Evolutionary conservation across 345 rosid genomes (phyloP).

Genomic region (Arabis hirsuta): DNA sequence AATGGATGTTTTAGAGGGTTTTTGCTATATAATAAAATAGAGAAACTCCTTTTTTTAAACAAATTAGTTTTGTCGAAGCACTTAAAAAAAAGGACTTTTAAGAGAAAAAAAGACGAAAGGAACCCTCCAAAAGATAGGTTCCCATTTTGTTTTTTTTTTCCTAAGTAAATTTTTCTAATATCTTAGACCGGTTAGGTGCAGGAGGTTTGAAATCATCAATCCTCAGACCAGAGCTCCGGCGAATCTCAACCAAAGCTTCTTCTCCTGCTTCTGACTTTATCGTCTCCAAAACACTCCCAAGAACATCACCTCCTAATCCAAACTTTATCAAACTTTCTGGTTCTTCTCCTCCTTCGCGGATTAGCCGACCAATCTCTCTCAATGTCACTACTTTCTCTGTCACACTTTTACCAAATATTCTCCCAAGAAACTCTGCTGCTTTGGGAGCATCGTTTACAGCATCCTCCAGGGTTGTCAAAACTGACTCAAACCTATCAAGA

Average conservation of each 20-base stretch:
- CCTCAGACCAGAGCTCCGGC: constrained; percentile 56
- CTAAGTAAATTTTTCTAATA: constrained; percentile 78
- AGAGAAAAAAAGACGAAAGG: constrained; percentile 27
- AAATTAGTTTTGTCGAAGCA: constrained; percentile 38
- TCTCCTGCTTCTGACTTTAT: constrained; percentile 71
- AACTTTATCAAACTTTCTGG: constrained; percentile 56
- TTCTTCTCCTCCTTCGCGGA: constrained; percentile 77
- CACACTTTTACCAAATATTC: constrained; percentile 62
- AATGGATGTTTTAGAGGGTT: constrained; percentile 15
- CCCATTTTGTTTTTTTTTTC: constrained; percentile 33
- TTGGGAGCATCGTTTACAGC: constrained; percentile 90
- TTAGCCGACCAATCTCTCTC: constrained; percentile 61
- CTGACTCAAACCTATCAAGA: constrained; percentile 69
- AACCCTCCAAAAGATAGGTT: constrained; percentile 44
- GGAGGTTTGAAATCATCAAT: constrained; percentile 78
- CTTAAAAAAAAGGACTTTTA: constrained; percentile 17
- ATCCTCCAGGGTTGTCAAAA: constrained; percentile 77
- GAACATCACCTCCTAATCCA: constrained; percentile 87
- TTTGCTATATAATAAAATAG: constrained; percentile 38
- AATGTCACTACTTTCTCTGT: constrained; percentile 55
- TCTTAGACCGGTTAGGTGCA: constrained; percentile 59
- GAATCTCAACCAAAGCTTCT: constrained; percentile 53
- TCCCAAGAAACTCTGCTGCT: constrained; percentile 86
- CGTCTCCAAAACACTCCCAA: constrained; percentile 72
- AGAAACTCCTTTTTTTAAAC: constrained; percentile 33